Evolutionary conservation across 208 protist genomes (phyloP), one percentile per base, ranked within the genome.

Genomic region (Leishmania amazonensis): DNA sequence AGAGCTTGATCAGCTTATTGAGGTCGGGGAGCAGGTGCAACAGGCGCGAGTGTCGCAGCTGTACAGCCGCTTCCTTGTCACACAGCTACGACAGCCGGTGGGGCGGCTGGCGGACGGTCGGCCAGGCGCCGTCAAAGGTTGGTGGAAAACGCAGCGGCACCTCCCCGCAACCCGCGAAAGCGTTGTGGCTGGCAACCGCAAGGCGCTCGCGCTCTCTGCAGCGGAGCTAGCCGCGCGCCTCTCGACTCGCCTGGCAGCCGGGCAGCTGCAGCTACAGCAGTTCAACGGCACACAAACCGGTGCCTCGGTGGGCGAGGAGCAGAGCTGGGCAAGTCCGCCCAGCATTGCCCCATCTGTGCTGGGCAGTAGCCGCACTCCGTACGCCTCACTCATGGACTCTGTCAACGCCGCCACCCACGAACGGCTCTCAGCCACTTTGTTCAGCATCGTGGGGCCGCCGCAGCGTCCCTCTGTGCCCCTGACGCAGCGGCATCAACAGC

Each of bases 41-140:
- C 60, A 86, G 62, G 83, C 80, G 3, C 89, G 89, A 6, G 71
- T 83, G 60, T 60, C 73, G 35, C 86, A 94, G 81, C 81, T 88
- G 11, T 89, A 88, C 57, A 84, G 88, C 62, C 88, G 90, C 78
- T 92, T 88, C 83, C 87, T 94, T 67, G 83, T 90, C 75, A 90
- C 90, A 58, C 90, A 88, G 76, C 49, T 93, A 35, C 84, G 83
- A 17, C 84, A 92, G 77, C 82, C 88, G 28, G 81, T 85, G 47
- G 79, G 65, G 31, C 81, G 60, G 21, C 82, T 75, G 19, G 64
- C 78, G n/a, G 82, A 85, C 51, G 82, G 82, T 17, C 82, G 73
- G 11, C 77, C 82, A 13, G 82, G 82, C 47, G 82, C 82, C 1
- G 82, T 85, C 47, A 70, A 60, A 28, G 83, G 83, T 9, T 38